Base-by-base conservation (phyloP, 495 filamentous ascomycete species). In the Podospora sp. region DNA sequence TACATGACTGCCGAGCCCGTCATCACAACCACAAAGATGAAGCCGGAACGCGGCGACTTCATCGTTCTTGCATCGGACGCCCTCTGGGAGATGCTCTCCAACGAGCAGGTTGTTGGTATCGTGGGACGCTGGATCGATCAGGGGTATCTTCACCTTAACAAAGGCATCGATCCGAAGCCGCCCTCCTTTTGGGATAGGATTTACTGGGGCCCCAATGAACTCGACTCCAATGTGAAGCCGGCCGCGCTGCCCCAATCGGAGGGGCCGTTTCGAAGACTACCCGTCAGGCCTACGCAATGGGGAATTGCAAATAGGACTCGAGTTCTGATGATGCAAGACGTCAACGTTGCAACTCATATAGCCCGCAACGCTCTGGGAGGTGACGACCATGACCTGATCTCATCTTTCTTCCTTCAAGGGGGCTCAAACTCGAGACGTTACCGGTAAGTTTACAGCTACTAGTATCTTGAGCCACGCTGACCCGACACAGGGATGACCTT, bases 1-100 rank as follows among this genome's bases (percentile, higher is more conserved):
- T 62, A 62, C 20, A 12, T 46, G n/a, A 62, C 60, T 3, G 60
- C 60, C 1, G 36, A 62, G 35, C 60, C 60, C 7, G 35, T 62
- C 1, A 27, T 62, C 14, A 62, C 60, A 6, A 26, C 60, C 0
- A 51, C 21, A 8, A 62, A 62, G 21, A 51, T 62, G 5, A 2
- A 46, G 35, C 60, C 60, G 6, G 36, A 62, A n/a, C 20, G 26
- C 16, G 40, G 60, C 1, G 60, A 62, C 24, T 62, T 62, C 46
- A 40, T 62, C n/a, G 60, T 62, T 6, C n/a, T 62, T 18, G 60
- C 8, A n/a, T 62, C 33, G 18, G 60, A 62, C 18, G n/a, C 33
- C 1, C 60, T 62, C 12, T 62, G 60, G 60, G 60, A 62, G 60
- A 49, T 51, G 36, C 36, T 62, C 21, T 49, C n/a, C 35, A 62